These are phyloP conservation scores for Scleroderma citrinum DNA, from an alignment of 768 basidiomycete species.

Conservation along the genomic window DNA sequence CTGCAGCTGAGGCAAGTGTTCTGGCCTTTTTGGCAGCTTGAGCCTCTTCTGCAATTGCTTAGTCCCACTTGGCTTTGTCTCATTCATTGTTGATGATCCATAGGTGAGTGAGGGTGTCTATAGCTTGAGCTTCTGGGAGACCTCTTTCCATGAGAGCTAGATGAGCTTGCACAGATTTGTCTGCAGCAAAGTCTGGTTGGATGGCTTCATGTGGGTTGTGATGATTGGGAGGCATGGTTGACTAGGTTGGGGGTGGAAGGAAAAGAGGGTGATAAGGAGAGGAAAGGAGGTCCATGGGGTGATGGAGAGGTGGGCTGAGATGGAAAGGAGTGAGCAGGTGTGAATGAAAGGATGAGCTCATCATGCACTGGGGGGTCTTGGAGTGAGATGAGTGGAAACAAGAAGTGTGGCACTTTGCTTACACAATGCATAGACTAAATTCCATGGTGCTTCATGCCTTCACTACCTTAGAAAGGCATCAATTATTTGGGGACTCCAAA, in stretches of 20 bases:
- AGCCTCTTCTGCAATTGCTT: neutral
- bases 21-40: neutral
- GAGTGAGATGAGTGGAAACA: neutral
- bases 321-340: slow-evolving; percentile 9
- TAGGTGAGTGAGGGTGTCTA: neutral
- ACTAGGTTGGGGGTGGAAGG: no score
- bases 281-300: no score
- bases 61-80: neutral
- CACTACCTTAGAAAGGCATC: no score
- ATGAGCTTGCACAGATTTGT: neutral
- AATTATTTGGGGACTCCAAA: no score
- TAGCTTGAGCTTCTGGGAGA: neutral
- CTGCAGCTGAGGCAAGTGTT: no score
- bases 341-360: slow-evolving; percentile 9
- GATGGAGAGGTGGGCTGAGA: no score
- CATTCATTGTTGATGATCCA: neutral
- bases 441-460: no score
- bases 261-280: neutral
- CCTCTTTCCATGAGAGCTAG: neutral
- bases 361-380: neutral
- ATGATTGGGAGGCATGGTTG: neutral
- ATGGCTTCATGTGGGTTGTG: neutral
- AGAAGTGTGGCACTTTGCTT: neutral
- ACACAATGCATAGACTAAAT: no score
- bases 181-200: neutral